phyloP scores from a whole-genome alignment of 164 flowering plant species.

The Cinnamomum chago region DNA sequence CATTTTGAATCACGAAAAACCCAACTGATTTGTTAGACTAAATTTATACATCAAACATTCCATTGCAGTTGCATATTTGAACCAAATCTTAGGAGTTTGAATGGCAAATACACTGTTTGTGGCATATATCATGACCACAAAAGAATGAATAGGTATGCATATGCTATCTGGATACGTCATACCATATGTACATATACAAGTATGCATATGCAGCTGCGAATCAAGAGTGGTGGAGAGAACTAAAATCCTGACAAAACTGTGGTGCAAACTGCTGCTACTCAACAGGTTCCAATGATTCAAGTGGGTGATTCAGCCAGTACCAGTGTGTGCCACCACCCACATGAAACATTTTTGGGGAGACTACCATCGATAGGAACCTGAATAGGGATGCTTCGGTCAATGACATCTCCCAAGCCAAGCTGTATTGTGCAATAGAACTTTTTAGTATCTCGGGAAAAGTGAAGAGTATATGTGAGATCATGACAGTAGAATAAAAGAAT shows the following conservation, averaged over 20 bases:
- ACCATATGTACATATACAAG: background rate
- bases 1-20: background rate
- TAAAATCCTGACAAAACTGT: constrained; percentile 3
- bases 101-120: background rate
- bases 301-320: constrained; percentile 69
- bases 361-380: constrained; percentile 56
- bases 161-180: background rate
- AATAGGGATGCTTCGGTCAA: constrained; percentile 79
- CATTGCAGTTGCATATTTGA: background rate
- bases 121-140: background rate
- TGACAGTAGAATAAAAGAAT: background rate
- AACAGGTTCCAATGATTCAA: background rate
- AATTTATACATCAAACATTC: background rate
- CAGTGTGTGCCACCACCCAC: constrained; percentile 99
- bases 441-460: background rate
- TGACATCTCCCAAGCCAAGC: constrained; percentile 92
- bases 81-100: background rate
- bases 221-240: background rate
- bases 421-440: constrained; percentile 22
- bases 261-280: background rate
- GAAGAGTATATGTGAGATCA: background rate
- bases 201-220: background rate
- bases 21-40: background rate
- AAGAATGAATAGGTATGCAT: constrained; percentile 2
- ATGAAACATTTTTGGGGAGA: constrained; percentile 57